Evolutionary conservation across 116 monocot species (phyloP).

Genomic region (Phalaenopsis hybrid): DNA sequence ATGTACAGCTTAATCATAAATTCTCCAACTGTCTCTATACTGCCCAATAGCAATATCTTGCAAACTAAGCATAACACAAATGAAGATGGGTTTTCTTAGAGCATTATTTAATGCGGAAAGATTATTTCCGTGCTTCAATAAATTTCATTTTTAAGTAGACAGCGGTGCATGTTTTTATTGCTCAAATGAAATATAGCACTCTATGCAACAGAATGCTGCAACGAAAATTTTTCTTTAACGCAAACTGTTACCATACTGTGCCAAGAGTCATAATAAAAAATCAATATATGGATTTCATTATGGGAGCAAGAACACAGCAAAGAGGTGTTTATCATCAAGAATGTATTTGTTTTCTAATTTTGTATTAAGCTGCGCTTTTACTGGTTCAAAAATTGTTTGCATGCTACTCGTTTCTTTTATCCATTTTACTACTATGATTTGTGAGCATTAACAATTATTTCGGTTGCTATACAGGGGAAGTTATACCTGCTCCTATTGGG

Average conservation of each 20-base stretch:
- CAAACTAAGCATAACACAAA: neutral
- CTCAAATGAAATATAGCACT: neutral
- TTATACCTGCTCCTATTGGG: slow-evolving; percentile 81
- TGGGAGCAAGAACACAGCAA: neutral
- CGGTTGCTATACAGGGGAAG: slow-evolving; percentile 60
- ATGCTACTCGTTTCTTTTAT: neutral
- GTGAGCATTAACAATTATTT: neutral
- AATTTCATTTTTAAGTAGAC: too few relatives aligned
- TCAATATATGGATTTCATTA: slow-evolving; percentile 1
- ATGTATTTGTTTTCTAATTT: neutral
- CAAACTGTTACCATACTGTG: neutral
- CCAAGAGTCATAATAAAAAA: neutral
- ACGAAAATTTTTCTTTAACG: too few relatives aligned
- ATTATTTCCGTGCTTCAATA: too few relatives aligned
- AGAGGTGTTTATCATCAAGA: neutral
- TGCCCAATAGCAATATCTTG: neutral
- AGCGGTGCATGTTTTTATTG: too few relatives aligned
- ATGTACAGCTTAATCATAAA: neutral
- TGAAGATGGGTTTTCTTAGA: too few relatives aligned
- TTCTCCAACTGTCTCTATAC: neutral
- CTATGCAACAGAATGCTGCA: too few relatives aligned
- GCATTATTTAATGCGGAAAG: too few relatives aligned
- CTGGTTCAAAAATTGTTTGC: neutral
- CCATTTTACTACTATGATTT: neutral
- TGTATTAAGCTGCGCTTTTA: neutral